Conservation (phyloP, 2,329 filamentous ascomycete genomes). For the Aureobasidium sp. region DNA sequence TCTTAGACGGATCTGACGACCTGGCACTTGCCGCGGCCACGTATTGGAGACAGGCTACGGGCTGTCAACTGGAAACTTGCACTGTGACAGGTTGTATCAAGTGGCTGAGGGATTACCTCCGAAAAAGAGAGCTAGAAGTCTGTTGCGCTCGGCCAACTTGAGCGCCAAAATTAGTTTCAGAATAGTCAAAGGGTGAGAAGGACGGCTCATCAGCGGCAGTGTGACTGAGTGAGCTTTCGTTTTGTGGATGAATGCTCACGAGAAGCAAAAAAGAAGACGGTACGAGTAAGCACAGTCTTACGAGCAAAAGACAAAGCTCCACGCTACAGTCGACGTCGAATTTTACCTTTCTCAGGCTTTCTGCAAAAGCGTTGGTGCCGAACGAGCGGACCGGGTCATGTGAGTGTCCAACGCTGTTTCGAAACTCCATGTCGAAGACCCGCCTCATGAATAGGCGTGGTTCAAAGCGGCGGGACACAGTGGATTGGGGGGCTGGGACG, state of each 20-base stretch:
- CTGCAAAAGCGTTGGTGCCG: slow-evolving; percentile 21
- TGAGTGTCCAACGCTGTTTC: slow-evolving; percentile 23
- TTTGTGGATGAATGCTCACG: neutral
- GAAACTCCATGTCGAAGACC: slow-evolving; percentile 5
- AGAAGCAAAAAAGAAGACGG: neutral
- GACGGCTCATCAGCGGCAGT: neutral
- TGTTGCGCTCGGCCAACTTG: neutral
- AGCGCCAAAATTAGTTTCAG: slow-evolving; percentile 13
- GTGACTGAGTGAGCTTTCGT: neutral
- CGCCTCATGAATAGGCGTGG: neutral
- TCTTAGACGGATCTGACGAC: neutral
- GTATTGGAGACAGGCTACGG: neutral
- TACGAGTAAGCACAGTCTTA: slow-evolving; percentile 8
- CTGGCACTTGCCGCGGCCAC: neutral
- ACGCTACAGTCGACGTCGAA: slow-evolving; percentile 24
- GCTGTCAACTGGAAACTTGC: neutral
- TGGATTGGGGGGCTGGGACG: neutral
- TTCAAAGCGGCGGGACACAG: neutral
- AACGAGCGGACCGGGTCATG: slow-evolving; percentile 20
- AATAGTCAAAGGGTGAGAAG: neutral
- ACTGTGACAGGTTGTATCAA: neutral
- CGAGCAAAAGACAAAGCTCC: slow-evolving; percentile 5
- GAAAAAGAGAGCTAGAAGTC: neutral
- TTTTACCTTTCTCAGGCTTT: slow-evolving; percentile 21
- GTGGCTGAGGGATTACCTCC: neutral